phyloP scores from a whole-genome alignment of 345 rosid genomes.

The Gossypium stocksii region DNA sequence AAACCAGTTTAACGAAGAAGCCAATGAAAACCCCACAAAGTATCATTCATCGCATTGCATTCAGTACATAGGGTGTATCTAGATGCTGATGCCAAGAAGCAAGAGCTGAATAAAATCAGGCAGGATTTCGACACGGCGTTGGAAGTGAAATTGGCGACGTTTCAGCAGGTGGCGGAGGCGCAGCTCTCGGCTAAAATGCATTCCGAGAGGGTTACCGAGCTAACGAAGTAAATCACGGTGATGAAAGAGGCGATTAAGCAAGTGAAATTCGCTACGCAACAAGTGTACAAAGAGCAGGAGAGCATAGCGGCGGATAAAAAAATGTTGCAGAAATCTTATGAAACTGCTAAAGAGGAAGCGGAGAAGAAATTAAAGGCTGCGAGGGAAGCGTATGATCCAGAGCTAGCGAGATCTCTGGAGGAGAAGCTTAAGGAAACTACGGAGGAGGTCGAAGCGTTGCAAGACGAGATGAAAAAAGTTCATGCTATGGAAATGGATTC shows the following conservation, averaged over 20 bases:
- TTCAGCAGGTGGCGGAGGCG: constrained; percentile 72
- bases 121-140: constrained; percentile 71
- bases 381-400: constrained; percentile 51
- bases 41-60: not conserved
- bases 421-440: no score
- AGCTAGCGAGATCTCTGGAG: constrained; percentile 29
- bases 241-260: constrained; percentile 60
- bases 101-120: constrained; percentile 55
- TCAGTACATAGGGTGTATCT: not conserved
- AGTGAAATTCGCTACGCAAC: constrained; percentile 43
- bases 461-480: no score
- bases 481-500: no score
- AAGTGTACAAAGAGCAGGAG: constrained; percentile 40
- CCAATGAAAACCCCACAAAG: not conserved
- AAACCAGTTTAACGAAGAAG: not conserved
- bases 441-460: no score
- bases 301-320: constrained; percentile 45
- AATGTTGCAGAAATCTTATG: constrained; percentile 32
- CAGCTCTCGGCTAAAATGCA: constrained; percentile 36
- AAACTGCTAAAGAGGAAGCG: constrained; percentile 41
- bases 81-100: constrained; percentile 43
- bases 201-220: constrained; percentile 41
- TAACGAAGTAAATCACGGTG: constrained; percentile 49
- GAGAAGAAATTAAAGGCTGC: constrained; percentile 34
- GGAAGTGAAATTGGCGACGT: constrained; percentile 52